These are phyloP conservation scores for Pelargonium myrrhifolium DNA, from an alignment of 441 rosid species.

Conservation along the genomic window DNA sequence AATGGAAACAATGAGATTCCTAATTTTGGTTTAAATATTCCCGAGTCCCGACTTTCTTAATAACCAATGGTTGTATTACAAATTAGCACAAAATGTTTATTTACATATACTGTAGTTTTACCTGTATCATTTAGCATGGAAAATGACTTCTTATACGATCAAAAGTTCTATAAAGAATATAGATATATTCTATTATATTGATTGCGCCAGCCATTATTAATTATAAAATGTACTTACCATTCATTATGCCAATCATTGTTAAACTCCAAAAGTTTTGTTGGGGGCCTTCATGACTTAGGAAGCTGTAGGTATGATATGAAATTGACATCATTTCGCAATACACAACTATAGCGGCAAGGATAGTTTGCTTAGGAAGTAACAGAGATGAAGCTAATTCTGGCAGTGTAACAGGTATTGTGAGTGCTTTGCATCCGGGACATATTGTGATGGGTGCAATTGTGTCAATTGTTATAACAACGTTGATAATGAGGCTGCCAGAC, in stretches of 20 bases:
- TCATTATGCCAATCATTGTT: no score
- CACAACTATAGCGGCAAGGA: neutral
- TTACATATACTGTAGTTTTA: no score
- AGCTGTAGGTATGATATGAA: no score
- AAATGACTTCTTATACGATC: no score
- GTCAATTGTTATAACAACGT: slow-evolving; percentile 78
- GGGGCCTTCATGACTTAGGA: no score
- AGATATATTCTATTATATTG: no score
- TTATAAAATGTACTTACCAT: no score
- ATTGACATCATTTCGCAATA: no score
- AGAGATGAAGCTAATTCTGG: slow-evolving; percentile 23
- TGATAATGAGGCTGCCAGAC: slow-evolving; percentile 67
- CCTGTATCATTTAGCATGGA: no score
- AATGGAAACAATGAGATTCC: neutral
- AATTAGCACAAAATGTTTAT: neutral
- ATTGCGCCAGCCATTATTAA: no score
- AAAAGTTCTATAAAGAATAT: no score
- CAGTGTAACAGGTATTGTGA: slow-evolving; percentile 65
- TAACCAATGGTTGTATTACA: neutral
- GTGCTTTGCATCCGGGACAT: slow-evolving; percentile 87
- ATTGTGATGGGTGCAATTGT: slow-evolving; percentile 95
- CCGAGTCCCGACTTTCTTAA: neutral
- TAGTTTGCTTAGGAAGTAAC: neutral
- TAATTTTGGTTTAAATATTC: neutral
- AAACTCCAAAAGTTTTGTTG: no score